These are phyloP conservation scores for Saccharomycopsis olivae DNA, from an alignment of 805 yeast species.

Conservation along the genomic window DNA sequence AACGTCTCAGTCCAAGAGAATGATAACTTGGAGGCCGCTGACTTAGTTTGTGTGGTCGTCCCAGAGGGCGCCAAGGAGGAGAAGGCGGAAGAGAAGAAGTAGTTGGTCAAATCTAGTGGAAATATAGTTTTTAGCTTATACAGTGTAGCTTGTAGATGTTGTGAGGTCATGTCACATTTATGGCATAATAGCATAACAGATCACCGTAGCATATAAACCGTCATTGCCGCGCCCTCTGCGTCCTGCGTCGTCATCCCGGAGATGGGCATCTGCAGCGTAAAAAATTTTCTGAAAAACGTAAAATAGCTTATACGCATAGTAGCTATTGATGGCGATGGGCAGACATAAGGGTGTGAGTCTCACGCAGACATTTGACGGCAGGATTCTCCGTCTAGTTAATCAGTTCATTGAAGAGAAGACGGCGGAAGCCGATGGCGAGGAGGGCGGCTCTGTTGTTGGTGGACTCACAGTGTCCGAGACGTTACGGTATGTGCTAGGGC, in stretches of 20 bases:
- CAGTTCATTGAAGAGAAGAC: background rate
- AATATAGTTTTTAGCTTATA: no score
- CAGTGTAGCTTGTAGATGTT: no score
- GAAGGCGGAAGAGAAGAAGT: no score
- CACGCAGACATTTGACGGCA: background rate
- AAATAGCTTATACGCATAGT: background rate
- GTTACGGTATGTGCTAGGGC: slow-evolving; percentile 5
- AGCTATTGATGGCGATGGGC: background rate
- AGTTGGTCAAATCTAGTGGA: no score
- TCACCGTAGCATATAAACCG: no score
- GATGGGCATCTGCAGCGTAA: no score
- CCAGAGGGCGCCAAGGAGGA: no score
- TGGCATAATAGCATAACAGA: no score
- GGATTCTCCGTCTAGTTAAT: background rate
- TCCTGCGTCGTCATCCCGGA: no score
- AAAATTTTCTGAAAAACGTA: background rate
- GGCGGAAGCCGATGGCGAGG: slow-evolving; percentile 1
- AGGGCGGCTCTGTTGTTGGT: background rate
- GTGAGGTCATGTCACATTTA: no score
- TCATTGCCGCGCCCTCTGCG: no score
- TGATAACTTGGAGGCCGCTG: slow-evolving; percentile 93
- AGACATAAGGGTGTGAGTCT: slow-evolving; percentile 1
- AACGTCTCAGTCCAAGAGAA: slow-evolving; percentile 76
- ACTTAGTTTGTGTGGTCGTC: slow-evolving; percentile 58
- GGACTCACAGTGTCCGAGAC: slow-evolving; percentile 12